Base-by-base conservation (phyloP, 2,329 filamentous ascomycete genomes). In the Teratosphaeria destructans region DNA sequence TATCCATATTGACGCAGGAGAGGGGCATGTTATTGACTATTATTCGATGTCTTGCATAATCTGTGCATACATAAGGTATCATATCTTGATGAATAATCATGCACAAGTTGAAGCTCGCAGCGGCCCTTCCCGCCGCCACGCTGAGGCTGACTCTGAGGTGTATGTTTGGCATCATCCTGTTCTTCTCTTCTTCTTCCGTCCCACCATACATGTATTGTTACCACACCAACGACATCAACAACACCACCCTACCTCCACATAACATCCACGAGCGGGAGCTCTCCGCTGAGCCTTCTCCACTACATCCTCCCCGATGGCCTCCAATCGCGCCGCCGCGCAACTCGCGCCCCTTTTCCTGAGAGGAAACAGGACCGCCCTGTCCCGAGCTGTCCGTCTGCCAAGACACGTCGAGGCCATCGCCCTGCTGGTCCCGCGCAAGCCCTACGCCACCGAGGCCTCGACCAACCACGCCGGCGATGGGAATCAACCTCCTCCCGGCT, bases 401-500 rank as follows among this genome's bases (percentile, higher is more conserved):
- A 75, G 78, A 55, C 77, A 80, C 55, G 64, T 84, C 26, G 79
- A 80, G 35, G 82, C 83, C 10, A 75, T 85, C 56, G 82, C 83
- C 52, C 79, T 85, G 57, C 71, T 85, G 58, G 71, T 85, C 23
- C 81, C 82, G 3, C 75, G 81, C 59, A 72, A 73, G 62, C 59
- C 59, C 39, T 78, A 82, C 63, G 77, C 82, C 32, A 87, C 84
- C 54, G 82, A 86, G 63, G 80, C 81, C 12, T 79, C 80, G 61
- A 80, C 81, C 14, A 71, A 72, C 49, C 77, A 82, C 57, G 59
- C 61, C 57, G 57, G 55, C 56, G 65, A 68, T 53, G 62, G 60
- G 19, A 79, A 81, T 58, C 85, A 83, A 55, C 92, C 90, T 53
- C 92, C 92, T 60, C 92, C 91, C 14, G 92, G 92, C 32, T 96